Evolutionary conservation across 2,329 filamentous ascomycete genomes (phyloP).

Genomic region (Karstenula rhodostoma): DNA sequence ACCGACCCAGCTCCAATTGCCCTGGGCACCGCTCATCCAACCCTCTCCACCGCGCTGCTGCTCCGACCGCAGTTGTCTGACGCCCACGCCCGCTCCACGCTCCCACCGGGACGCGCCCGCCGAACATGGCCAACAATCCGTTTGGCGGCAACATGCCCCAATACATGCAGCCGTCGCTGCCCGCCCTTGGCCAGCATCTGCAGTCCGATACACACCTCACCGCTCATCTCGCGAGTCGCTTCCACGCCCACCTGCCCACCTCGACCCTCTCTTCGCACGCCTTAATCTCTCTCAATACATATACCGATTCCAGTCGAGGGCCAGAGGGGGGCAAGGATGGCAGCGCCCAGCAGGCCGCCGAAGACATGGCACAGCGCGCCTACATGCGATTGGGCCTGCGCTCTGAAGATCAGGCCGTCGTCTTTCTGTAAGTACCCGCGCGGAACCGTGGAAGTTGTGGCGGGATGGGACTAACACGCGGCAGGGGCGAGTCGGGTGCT

Average conservation of each 20-base stretch:
- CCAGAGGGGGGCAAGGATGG: slow-evolving; percentile 91
- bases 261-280: slow-evolving; percentile 90
- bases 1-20: slow-evolving; percentile 11
- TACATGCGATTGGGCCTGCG: slow-evolving; percentile 85
- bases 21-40: slow-evolving; percentile 9
- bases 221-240: slow-evolving; percentile 84
- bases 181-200: slow-evolving; percentile 83
- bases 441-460: background rate
- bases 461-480: slow-evolving; percentile 32
- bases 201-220: slow-evolving; percentile 82
- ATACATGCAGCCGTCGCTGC: slow-evolving; percentile 86
- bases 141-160: slow-evolving; percentile 55
- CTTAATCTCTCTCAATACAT: slow-evolving; percentile 92
- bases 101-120: slow-evolving; percentile 49
- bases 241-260: slow-evolving; percentile 89
- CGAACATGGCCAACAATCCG: slow-evolving; percentile 67
- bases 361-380: slow-evolving; percentile 87
- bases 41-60: slow-evolving; percentile 18
- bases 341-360: slow-evolving; percentile 89
- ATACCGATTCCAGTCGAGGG: slow-evolving; percentile 86
- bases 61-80: slow-evolving; percentile 28
- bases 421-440: slow-evolving; percentile 81
- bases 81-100: slow-evolving; percentile 40
- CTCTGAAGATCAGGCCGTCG: slow-evolving; percentile 89
- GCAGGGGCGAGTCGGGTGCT: slow-evolving; percentile 90